Evolutionary conservation across 192 early-diverging fungal genomes (phyloP), one percentile per base, ranked within the genome.

Genomic region (Allomyces arbusculus): DNA sequence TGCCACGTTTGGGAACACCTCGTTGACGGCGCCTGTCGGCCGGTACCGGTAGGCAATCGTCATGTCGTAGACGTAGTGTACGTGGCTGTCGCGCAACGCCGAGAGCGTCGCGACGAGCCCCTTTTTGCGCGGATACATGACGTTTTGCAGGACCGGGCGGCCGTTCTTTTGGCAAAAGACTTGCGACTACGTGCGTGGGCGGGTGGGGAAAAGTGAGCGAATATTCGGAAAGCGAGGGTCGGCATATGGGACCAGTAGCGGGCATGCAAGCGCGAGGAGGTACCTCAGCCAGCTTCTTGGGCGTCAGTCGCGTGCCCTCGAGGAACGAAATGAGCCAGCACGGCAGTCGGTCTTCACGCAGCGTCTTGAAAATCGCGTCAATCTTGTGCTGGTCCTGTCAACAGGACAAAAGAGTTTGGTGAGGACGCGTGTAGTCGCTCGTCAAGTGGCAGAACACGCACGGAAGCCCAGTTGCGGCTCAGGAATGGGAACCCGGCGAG

Each of bases 241-340:
- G 33, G 8, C 2, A 8, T 28, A 28, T 28, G 26, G 4, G 26
- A 40, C 5, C 33, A 7, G 33, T 7, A 40, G 33, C 4, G 33
- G 5, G 33, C 7, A 0, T 9, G 1, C 16, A 3, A 0, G 44
- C 1, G n/a, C 50, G 24, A 9, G 1, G 0, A 45, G 23, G 58
- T 55, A 69, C 68, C 64, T 65, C 68, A 16, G 25, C 62, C 24
- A 66, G 5, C 45, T 69, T 69, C 58, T 69, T 44, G 33, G 68
- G 68, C 8, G 66, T 68, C 23, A 69, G 69, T 44, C 68, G 44
- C 55, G 64, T 69, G 20, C 68, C 68, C 61, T 69, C 68, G 23
- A 69, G 66, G 16, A 61, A 69, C 16, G 43, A 68, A 55, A 69
- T 24, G 7, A 69, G 64, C 68, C 68, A 69, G 19, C 23, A 24